Evolutionary conservation across 352 stramenopile species (phyloP).

Genomic region (Globisporangium cystogenes): DNA sequence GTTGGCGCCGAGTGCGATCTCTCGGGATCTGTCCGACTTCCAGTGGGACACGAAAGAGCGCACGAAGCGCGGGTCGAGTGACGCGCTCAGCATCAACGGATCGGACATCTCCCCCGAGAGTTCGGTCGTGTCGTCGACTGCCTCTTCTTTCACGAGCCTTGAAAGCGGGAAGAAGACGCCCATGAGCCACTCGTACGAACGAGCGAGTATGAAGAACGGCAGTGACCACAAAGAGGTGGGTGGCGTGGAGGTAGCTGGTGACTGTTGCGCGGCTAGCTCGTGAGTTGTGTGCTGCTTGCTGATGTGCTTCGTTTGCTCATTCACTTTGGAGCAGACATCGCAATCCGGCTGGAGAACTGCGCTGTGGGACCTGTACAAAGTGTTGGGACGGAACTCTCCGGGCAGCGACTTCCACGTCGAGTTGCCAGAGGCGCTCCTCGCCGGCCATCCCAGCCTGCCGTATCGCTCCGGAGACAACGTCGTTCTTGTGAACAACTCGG

Average conservation of each 20-base stretch:
- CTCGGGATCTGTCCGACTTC: slow-evolving; percentile 19
- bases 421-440: slow-evolving; percentile 53
- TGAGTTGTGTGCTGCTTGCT: background rate
- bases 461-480: slow-evolving; percentile 85
- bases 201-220: slow-evolving; percentile 4
- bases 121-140: slow-evolving; percentile 22
- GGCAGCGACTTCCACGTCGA: slow-evolving; percentile 72
- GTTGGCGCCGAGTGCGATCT: slow-evolving; percentile 35
- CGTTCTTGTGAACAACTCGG: slow-evolving; percentile 91
- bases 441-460: slow-evolving; percentile 86
- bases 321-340: slow-evolving; percentile 3
- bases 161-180: slow-evolving; percentile 11
- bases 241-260: slow-evolving; percentile 9
- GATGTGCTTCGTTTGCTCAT: background rate
- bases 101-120: slow-evolving; percentile 19
- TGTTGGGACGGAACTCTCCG: slow-evolving; percentile 48
- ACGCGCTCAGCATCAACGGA: slow-evolving; percentile 27
- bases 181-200: slow-evolving; percentile 8
- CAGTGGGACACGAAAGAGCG: slow-evolving; percentile 27
- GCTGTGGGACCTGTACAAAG: slow-evolving; percentile 62
- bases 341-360: slow-evolving; percentile 53
- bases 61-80: slow-evolving; percentile 32
- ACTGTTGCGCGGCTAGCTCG: background rate
- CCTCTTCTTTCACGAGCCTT: slow-evolving; percentile 15
- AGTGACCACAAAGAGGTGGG: slow-evolving; percentile 33